Evolutionary conservation across 2,329 filamentous ascomycete genomes (phyloP).

Genomic region (Penicillium sp.): DNA sequence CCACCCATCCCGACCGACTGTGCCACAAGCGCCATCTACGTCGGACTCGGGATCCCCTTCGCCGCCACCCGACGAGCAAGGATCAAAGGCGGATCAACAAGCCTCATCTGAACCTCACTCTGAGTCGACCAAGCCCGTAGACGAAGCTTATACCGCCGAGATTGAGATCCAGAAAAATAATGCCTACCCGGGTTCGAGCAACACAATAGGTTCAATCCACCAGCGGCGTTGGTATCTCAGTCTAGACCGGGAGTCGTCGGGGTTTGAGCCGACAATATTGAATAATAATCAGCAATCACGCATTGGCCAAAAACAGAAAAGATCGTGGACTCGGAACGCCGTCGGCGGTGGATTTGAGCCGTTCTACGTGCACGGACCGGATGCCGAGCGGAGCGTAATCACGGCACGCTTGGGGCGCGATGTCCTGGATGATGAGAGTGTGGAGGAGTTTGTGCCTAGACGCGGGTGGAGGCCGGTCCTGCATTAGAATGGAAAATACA

Average conservation of each 20-base stretch:
- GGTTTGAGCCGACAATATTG: constrained; percentile 45
- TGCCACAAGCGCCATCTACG: constrained; percentile 7
- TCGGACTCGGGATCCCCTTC: constrained; percentile 24
- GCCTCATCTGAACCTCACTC: neutral
- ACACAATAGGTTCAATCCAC: constrained; percentile 63
- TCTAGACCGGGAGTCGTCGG: constrained; percentile 57
- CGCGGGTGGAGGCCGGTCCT: constrained; percentile 55
- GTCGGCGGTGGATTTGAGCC: constrained; percentile 47
- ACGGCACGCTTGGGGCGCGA: constrained; percentile 60
- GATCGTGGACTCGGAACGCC: constrained; percentile 29
- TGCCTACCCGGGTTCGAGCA: constrained; percentile 62
- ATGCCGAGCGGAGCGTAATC: constrained; percentile 62
- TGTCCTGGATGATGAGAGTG: constrained; percentile 59
- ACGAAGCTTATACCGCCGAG: constrained; percentile 39
- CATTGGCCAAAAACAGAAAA: neutral
- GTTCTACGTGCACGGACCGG: constrained; percentile 60
- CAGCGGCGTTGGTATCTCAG: constrained; percentile 65
- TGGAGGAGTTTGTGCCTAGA: constrained; percentile 54
- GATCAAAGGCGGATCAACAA: neutral
- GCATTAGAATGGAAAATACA: constrained; percentile 13
- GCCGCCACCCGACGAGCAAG: neutral
- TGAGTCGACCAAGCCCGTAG: neutral
- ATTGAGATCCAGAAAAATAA: constrained; percentile 57
- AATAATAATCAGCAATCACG: constrained; percentile 8
- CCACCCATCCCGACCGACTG: neutral